Base-by-base conservation (phyloP, 164 flowering plant species). In the Cinnamomum chago region DNA sequence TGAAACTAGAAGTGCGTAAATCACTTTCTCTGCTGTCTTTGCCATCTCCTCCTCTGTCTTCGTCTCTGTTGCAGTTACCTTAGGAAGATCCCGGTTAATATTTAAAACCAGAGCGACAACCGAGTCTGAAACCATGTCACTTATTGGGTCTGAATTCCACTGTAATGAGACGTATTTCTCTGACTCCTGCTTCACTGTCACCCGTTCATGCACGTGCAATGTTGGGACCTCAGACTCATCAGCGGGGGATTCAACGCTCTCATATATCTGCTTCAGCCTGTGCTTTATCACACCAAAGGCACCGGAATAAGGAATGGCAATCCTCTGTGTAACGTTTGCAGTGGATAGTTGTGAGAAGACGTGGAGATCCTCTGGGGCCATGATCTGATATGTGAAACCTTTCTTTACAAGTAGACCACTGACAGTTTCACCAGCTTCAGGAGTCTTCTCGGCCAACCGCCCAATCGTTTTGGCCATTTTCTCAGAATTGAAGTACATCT, bases 51-150 rank as follows among this genome's bases (percentile, higher is more conserved):
- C 99, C 73, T 88, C 92, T 5, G 85, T 77, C 71, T 81, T 82
- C 23, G 71, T 81, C 75, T 92, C 99, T 1, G 88, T 73, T 78
- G 85, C 91, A 14, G 77, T 82, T 10, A 91, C 84, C 81, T 84
- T 93, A 9, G 98, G 94, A 77, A 89, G 77, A 67, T 93, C 99
- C 50, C 94, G 69, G 77, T 82, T 88, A 64, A 88, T 89, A 73
- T 93, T 92, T 28, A 93, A 70, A 70, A 95, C 84, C 78, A 93
- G 74, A 71, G 98, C 97, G 58, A 95, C 90, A 73, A 93, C 68
- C 0, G 99, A 95, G 67, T 95, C 98, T 1, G 95, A 90, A 3
- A 95, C 97, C 99, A 95, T 95, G 77, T 95, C 99, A 70, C 97
- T 90, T 14, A 93, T 86, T 2, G 98, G 99, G 72, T 95, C 95